Base-by-base conservation (phyloP, 106 monocot species). In the Dioscorea zingiberensis region DNA sequence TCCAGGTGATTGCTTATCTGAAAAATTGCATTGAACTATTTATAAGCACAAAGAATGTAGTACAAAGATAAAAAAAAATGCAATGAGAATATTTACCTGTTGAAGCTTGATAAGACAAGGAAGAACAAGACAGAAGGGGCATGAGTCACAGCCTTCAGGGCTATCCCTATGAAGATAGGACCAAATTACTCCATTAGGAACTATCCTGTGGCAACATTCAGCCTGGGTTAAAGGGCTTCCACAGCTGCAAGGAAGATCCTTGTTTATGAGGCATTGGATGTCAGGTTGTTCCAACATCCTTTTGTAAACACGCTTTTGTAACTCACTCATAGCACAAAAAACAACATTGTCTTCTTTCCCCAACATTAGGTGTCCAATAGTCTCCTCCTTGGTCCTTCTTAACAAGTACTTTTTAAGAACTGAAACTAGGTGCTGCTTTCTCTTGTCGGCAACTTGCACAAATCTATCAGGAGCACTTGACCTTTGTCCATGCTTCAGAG, bases 1-100 rank as follows among this genome's bases (percentile, higher is more conserved):
- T 97, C 95, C 67, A 97, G 74, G 74, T 92, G 95, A 83, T 97
- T 97, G 68, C 95, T 92, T 72, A 97, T 86, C 92, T 97, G 67
- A 29, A 12, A 51, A 13, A 51, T 19, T 13, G 15, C 19, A 51
- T 19, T 51, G 19, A 51, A 4, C 8, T 18, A 18, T 13, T 51
- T 51, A 13, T 51, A 51, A 51, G 51, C 51, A 22, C 9, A 17
- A 69, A 25, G 25, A 2, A 38, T 38, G 9, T 38, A 2, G 48
- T 48, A 12, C 1, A 9, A 15, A 69, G 46, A 44, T n/a, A 18
- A 24, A 18, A 24, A 61, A 63, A 47, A 25, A 28, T 44, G 45
- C 29, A 32, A n/a, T n/a, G n/a, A 22, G 18, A 14, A 28, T 18
- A 69, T 21, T 65, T 71, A 92, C 95, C 87, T 97, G 95, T 65